Evolutionary conservation across 129 eudicot species (phyloP), one percentile per base, ranked within the genome.

Genomic region (Erigeron canadensis): DNA sequence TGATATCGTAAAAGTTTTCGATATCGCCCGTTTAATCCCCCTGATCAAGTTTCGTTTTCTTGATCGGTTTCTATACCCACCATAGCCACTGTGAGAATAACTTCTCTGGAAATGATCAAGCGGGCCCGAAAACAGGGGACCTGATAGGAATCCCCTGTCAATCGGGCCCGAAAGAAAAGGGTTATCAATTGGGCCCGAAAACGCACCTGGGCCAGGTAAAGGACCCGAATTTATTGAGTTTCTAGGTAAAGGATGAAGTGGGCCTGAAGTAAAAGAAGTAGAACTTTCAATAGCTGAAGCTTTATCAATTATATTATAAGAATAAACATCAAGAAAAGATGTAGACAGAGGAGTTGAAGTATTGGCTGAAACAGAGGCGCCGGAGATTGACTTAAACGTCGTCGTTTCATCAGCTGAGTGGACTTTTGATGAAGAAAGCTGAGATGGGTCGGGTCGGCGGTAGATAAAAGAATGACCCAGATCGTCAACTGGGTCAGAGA

Each of bases 381-480:
- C 98, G 80, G 98, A 92, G 50, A 92, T 92, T 38, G 95, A 81
- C 67, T 85, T 84, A 74, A 92, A 92, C 41, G 85, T 80, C 4
- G 96, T 86, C 13, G 89, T 46, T 54, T 85, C 89, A 12, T 88
- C 97, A 5, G 87, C 80, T 41, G 88, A 85, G 38, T 87, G 86
- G 68, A 90, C 84, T 61, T 90, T 90, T 38, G 97, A 85, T 66
- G 95, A 81, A 0, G 87, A 70, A 11, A 81, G 47, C 2, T 78
- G 72, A 63, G 67, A 61, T 69, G 74, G 85, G 45, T 81, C 91
- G 63, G 97, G 97, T 17, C 93, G 73, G 7, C 89, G 87, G 65
- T 92, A 92, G 85, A 95, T 84, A 74, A 92, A 92, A 2, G 96
- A 89, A 83, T 89, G 98, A 67, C 98, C 98, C 56, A 92, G 80